These are phyloP conservation scores for Saururus chinensis DNA, from an alignment of 164 flowering plant species.

Conservation along the genomic window DNA sequence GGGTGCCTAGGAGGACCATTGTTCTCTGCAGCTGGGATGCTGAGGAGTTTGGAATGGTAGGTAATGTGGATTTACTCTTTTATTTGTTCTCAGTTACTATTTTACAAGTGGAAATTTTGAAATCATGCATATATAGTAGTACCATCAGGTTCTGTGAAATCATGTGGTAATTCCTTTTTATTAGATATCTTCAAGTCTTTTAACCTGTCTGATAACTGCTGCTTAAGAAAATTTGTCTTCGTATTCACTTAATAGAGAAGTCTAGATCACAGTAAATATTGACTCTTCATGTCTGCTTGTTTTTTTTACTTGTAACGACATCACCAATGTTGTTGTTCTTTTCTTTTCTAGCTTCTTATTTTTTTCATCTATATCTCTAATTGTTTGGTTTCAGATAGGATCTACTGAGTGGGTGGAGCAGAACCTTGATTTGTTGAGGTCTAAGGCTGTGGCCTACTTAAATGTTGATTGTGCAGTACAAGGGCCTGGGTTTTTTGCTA, in stretches of 20 bases:
- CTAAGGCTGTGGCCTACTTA: slow-evolving; percentile 79
- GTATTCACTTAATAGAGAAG: too few species aligned
- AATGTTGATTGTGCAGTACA: slow-evolving; percentile 99
- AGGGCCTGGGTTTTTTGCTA: slow-evolving; percentile 87
- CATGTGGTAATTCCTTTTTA: background rate
- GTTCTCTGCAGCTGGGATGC: slow-evolving; percentile 99
- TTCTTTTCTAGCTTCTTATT: too few species aligned
- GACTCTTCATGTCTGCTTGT: too few species aligned
- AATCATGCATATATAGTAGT: too few species aligned
- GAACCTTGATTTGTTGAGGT: slow-evolving; percentile 56
- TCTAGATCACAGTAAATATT: too few species aligned
- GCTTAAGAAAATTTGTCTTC: background rate
- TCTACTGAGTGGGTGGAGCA: slow-evolving; percentile 99
- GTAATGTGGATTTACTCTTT: slow-evolving; percentile 10
- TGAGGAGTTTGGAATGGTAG: slow-evolving; percentile 98
- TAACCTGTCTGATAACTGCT: background rate
- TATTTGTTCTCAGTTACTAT: background rate
- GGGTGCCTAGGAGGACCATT: slow-evolving; percentile 85
- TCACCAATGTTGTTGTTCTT: too few species aligned
- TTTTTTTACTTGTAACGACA: too few species aligned
- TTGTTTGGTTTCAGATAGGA: slow-evolving; percentile 50
- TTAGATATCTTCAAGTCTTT: background rate
- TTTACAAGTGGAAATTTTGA: background rate
- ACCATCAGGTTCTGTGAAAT: too few species aligned
- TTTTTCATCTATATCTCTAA: background rate